These are phyloP conservation scores for Tolypocladium ophioglossoides DNA, from an alignment of 2,329 filamentous ascomycete species.

Conservation along the genomic window DNA sequence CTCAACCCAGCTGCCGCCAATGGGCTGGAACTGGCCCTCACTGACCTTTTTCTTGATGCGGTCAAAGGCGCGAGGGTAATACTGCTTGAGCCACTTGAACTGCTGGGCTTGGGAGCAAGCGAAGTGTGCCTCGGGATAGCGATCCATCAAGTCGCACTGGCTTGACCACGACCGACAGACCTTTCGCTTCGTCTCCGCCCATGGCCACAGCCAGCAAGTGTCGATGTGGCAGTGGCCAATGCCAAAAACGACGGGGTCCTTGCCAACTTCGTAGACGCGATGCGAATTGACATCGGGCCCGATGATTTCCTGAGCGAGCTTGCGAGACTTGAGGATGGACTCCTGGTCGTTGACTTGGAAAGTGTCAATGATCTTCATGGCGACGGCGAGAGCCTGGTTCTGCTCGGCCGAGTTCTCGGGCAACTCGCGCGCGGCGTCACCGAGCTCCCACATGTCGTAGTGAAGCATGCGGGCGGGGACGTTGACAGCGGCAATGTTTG, in stretches of 20 bases:
- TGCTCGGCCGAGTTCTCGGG: conserved; percentile 80
- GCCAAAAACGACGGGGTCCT: conserved; percentile 68
- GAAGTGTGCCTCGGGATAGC: conserved; percentile 90
- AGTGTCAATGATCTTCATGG: conserved; percentile 79
- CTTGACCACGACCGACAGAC: conserved; percentile 93
- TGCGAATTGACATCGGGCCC: conserved; percentile 72
- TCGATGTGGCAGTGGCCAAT: conserved; percentile 98
- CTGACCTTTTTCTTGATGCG: conserved; percentile 87
- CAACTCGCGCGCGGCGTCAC: conserved; percentile 85
- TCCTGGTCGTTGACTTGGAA: conserved; percentile 75
- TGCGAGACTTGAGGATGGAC: conserved; percentile 67
- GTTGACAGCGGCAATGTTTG: conserved; percentile 84
- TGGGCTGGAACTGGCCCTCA: conserved; percentile 83
- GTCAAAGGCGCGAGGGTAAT: conserved; percentile 82
- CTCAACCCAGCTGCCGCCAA: conserved; percentile 97
- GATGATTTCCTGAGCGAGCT: conserved; percentile 75
- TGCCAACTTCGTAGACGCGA: conserved; percentile 70
- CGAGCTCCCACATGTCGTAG: conserved; percentile 94
- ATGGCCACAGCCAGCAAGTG: conserved; percentile 97
- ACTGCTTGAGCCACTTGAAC: conserved; percentile 90
- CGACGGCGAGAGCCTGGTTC: conserved; percentile 73
- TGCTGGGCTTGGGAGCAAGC: conserved; percentile 91
- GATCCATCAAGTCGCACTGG: conserved; percentile 90
- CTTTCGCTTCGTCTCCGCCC: conserved; percentile 95
- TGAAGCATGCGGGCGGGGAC: conserved; percentile 70